Evolutionary conservation across 257 asterid species (phyloP).

Genomic region (Salvia hispanica): DNA sequence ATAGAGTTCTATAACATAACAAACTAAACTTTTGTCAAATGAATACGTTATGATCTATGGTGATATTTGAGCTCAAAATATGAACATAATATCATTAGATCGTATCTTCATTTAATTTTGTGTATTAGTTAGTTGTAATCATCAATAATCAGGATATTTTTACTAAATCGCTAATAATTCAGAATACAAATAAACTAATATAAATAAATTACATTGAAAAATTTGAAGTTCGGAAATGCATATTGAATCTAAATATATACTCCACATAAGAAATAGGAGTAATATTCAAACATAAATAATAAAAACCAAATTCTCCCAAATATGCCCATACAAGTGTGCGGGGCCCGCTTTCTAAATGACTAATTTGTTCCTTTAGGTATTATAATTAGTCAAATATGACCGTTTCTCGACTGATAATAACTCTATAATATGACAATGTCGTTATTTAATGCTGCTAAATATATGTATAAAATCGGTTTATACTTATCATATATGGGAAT

Average conservation of each 20-base stretch:
- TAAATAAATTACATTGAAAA: not conserved
- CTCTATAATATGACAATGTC: slow-evolving; percentile 10
- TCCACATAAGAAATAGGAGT: no score
- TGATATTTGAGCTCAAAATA: not conserved
- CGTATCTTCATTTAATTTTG: not conserved
- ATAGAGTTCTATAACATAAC: not conserved
- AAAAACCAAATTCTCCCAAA: no score
- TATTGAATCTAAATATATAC: no score
- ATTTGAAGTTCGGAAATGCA: no score
- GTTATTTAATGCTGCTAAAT: slow-evolving; percentile 18
- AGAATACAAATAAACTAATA: no score
- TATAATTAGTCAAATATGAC: slow-evolving; percentile 21
- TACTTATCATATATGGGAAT: not conserved
- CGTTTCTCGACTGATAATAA: slow-evolving; percentile 37
- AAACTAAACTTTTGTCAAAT: not conserved
- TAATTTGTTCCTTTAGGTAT: no score
- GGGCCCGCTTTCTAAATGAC: no score
- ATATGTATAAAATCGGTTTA: slow-evolving; percentile 4
- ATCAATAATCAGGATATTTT: no score
- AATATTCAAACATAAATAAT: no score
- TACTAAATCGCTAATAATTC: no score
- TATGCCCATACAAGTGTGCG: no score
- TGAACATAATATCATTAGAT: not conserved
- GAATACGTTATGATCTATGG: not conserved
- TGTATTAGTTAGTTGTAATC: no score